These are phyloP conservation scores for Ascodesmis nigricans DNA, from an alignment of 495 filamentous ascomycete species.

Conservation along the genomic window DNA sequence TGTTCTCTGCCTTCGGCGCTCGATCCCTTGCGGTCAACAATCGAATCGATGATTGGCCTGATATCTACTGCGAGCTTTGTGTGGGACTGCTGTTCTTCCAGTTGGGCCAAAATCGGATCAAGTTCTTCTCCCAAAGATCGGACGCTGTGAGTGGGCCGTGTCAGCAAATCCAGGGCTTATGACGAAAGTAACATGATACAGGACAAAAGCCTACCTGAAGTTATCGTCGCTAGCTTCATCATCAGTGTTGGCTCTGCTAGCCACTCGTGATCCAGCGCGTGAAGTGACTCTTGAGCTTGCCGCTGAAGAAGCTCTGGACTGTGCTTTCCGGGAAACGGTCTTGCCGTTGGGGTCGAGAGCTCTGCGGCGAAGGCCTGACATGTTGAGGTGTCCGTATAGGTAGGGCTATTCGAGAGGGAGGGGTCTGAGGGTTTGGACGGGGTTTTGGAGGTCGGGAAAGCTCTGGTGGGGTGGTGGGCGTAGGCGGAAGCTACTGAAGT, in stretches of 20 bases:
- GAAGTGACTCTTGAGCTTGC: conserved; percentile 41
- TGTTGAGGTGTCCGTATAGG: no score
- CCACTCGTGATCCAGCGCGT: conserved; percentile 32
- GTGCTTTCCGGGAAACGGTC: conserved; percentile 78
- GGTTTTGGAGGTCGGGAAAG: no score
- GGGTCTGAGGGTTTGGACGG: no score
- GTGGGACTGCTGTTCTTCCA: conserved; percentile 22
- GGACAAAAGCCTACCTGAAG: conserved; percentile 33
- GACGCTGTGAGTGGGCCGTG: no score
- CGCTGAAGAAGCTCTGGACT: conserved; percentile 43
- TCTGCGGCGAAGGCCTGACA: conserved; percentile 64
- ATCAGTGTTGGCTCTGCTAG: conserved; percentile 42
- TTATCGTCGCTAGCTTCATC: conserved; percentile 57
- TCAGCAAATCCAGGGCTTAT: conserved; percentile 18
- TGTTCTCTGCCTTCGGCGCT: conserved; percentile 61
- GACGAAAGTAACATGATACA: conserved; percentile 7
- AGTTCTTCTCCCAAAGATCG: no score
- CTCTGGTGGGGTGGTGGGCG: no score
- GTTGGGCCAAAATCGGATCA: no score
- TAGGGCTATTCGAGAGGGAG: no score
- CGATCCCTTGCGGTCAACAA: conserved; percentile 69
- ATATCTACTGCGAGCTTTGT: no score
- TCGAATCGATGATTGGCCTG: no score
- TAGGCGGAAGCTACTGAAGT: no score
- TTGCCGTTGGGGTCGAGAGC: conserved; percentile 62